Conservation (phyloP, 441 rosid genomes). For the Adansonia grandidieri region DNA sequence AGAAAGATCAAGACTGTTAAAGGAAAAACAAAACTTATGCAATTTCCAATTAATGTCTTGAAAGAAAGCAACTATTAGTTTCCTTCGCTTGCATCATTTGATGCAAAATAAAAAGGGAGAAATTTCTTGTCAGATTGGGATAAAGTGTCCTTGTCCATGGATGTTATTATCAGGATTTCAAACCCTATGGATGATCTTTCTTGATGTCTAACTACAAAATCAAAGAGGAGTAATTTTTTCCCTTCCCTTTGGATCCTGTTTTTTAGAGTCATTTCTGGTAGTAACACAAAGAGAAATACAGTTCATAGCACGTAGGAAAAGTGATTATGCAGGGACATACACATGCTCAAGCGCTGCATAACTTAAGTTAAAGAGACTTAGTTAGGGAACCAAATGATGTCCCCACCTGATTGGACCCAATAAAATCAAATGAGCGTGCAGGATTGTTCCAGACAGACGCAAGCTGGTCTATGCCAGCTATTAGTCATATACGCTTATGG, state of each 20-base stretch:
- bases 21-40: neutral
- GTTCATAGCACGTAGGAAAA: neutral
- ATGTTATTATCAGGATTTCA: neutral
- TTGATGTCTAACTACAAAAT: neutral
- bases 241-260: neutral
- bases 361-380: neutral
- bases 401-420: neutral
- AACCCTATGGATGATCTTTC: constrained; percentile 8
- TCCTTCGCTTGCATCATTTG: neutral
- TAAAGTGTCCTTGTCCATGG: neutral
- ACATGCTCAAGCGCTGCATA: neutral
- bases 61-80: neutral
- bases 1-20: constrained; percentile 2
- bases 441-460: neutral
- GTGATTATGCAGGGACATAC: neutral
- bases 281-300: neutral
- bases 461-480: neutral
- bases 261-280: neutral
- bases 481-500: neutral
- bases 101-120: neutral
- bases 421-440: neutral
- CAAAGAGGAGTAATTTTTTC: neutral
- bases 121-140: too few relatives aligned
- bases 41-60: neutral
- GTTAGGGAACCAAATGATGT: neutral